Evolutionary conservation across 257 asterid genomes (phyloP), one percentile per base, ranked within the genome.

Genomic region (Salvia hispanica): DNA sequence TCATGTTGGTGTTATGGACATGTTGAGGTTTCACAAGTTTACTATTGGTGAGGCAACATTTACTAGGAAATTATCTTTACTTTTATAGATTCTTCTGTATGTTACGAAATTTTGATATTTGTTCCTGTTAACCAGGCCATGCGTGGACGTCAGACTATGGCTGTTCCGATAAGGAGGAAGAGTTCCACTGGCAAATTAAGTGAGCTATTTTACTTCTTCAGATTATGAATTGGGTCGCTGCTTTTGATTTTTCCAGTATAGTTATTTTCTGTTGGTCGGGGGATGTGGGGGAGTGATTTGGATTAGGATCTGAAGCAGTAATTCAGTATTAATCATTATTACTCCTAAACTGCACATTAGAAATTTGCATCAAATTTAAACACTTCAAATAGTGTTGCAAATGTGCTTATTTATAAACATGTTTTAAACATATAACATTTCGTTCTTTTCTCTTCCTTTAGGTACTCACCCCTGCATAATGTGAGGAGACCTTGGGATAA

Each of bases 61-160:
- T 62, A 36, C 47, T 15, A 2, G 25, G 7, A 14, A 18, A 31
- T 2, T 2, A 11, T 63, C 31, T 60, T 48, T 71, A 15, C 3
- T 76, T 9, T 62, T 43, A 18, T 66, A 31, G 45, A 55, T 59
- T 21, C 52, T 45, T 56, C 44, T 18, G 45, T 9, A 5, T 46
- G 31, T 43, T 68, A 28, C 58, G 21, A 9, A 40, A 44, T 55
- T 45, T 57, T 57, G 4, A 59, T 44, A 55, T 56, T 39, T 65
- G 28, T 64, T n/a, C n/a, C n/a, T n/a, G n/a, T n/a, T 36, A 74
- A 57, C 18, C 66, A 94, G 99, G 99, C 43, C 96, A 94, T 85
- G 98, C 99, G 71, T 94, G 98, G 99, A 91, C 92, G 42, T 91
- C 96, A 52, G 99, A 94, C 76, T 91, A 61, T 77, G 99, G 99